Base-by-base conservation (phyloP, 2,329 filamentous ascomycete species). In the Pyrenophora seminiperda region DNA sequence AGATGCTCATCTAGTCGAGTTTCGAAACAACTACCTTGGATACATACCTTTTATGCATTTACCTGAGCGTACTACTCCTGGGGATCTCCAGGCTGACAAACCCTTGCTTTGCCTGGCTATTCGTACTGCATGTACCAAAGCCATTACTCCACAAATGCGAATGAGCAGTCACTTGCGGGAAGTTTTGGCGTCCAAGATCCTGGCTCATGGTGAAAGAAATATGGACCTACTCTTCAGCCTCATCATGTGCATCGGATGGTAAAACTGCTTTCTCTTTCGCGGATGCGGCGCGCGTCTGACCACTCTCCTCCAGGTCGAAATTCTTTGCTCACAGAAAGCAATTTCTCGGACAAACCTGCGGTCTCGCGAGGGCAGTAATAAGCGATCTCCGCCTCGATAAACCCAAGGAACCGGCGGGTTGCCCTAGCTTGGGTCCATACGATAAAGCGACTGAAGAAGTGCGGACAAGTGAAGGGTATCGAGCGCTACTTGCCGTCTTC, bases 401-500 rank as follows among this genome's bases (percentile, higher is more conserved):
- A n/a, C 53, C 54, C 10, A 11, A 29, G 7, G 34, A 37, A 13
- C 50, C 52, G 2, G 42, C 46, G 17, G 40, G 47, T 31, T 61
- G 38, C 30, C 59, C 42, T 38, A 50, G 20, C 39, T 41, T 44
- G 13, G 46, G 31, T 5, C 51, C 39, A 11, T 29, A 34, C 41
- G 29, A 20, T 4, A 50, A 52, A 7, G 41, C 48, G 24, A 27
- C 24, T 7, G 47, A 32, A 10, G 37, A 40, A 10, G 34, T 27
- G n/a, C 53, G 50, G 7, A 80, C 79, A 0, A 73, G 77, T 50
- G 80, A 83, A 53, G 80, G 82, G 45, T 71, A 77, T 5, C 74
- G 82, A 51, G 76, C 78, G 2, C 69, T 79, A 1, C 62, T 84
- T 10, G 76, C 77, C 1, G 74, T 77, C 17, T 84, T 79, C 66